Evolutionary conservation across 805 yeast genomes (phyloP).

Genomic region (Kuraishia cidri): DNA sequence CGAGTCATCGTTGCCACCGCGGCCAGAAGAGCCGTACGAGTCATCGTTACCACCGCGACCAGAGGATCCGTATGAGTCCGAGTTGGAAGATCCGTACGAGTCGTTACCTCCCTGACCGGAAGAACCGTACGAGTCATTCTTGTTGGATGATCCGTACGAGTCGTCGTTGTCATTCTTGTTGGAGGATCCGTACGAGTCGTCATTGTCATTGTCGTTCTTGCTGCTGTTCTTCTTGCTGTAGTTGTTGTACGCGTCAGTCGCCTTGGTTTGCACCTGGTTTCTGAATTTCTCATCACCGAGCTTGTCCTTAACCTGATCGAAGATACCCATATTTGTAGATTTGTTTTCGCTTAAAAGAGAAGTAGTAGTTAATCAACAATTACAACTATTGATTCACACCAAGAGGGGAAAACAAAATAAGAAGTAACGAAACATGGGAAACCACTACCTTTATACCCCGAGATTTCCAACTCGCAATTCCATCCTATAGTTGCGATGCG

Average conservation of each 20-base stretch:
- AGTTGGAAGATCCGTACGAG: slow-evolving; percentile 20
- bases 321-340: slow-evolving; percentile 26
- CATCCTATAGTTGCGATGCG: too few relatives aligned
- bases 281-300: slow-evolving; percentile 12
- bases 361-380: too few relatives aligned
- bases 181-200: slow-evolving; percentile 15
- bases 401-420: too few relatives aligned
- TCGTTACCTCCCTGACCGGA: slow-evolving; percentile 16
- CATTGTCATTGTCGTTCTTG: slow-evolving; percentile 7
- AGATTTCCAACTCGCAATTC: too few relatives aligned
- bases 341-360: too few relatives aligned
- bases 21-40: slow-evolving; percentile 18
- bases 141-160: slow-evolving; percentile 19
- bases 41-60: slow-evolving; percentile 8
- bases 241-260: slow-evolving; percentile 17
- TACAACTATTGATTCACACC: too few relatives aligned
- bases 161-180: slow-evolving; percentile 13
- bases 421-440: too few relatives aligned
- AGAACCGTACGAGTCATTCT: slow-evolving; percentile 19
- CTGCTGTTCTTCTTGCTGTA: slow-evolving; percentile 9
- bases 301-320: slow-evolving; percentile 30
- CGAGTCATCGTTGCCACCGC: slow-evolving; percentile 1
- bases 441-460: too few relatives aligned
- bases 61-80: slow-evolving; percentile 10
- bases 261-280: slow-evolving; percentile 9